These are phyloP conservation scores for Yarrowia bubula DNA, from an alignment of 805 yeast species.

Conservation along the genomic window DNA sequence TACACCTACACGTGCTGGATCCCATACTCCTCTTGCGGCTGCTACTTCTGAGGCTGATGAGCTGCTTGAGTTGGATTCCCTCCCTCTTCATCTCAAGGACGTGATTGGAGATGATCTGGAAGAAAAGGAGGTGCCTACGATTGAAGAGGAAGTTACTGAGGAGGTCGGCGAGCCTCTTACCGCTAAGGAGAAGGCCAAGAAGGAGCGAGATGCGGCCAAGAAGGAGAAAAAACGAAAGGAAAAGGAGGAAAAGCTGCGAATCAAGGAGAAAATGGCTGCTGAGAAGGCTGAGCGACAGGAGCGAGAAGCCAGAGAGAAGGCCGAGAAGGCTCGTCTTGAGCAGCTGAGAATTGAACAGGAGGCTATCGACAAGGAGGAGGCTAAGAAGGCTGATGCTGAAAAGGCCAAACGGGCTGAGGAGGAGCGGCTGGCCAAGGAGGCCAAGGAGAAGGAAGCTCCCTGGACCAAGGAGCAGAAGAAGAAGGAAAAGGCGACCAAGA, in stretches of 20 bases:
- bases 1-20: conserved; percentile 18
- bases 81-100: conserved; percentile 22
- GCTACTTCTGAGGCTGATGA: neutral
- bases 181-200: conserved; percentile 12
- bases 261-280: conserved; percentile 11
- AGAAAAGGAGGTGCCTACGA: neutral
- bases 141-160: neutral
- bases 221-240: conserved; percentile 25
- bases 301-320: conserved; percentile 23
- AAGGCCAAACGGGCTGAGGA: conserved; percentile 5
- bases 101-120: conserved; percentile 18
- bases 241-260: conserved; percentile 17
- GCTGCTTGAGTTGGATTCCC: conserved; percentile 3
- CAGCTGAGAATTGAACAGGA: conserved; percentile 26
- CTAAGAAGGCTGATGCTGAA: conserved; percentile 16
- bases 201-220: conserved; percentile 16
- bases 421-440: conserved; percentile 16
- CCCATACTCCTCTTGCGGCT: conserved; percentile 3
- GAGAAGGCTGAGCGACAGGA: conserved; percentile 25
- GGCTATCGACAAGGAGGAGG: conserved; percentile 9
- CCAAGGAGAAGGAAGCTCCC: conserved; percentile 33
- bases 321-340: conserved; percentile 20
- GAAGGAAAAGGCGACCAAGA: conserved; percentile 29
- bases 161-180: neutral
- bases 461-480: conserved; percentile 32